Base-by-base conservation (phyloP, 1,284 basidiomycete species). In the Ceratobasidium theobromae region DNA sequence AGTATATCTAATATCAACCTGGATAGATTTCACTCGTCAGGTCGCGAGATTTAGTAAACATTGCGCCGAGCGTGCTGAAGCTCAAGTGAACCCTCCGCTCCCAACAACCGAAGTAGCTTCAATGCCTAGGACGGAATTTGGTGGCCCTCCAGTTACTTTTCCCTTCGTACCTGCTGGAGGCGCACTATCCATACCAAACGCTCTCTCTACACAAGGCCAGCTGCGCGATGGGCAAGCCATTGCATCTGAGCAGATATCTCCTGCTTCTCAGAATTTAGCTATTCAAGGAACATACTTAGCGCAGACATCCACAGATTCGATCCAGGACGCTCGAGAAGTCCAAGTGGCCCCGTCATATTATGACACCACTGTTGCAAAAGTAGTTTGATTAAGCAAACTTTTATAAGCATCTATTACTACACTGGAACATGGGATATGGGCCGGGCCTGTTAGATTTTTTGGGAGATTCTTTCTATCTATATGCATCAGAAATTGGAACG, bases 71-170 rank as follows among this genome's bases (percentile, higher is more conserved):
- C 53, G 40, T 11, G 33, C 35, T 6, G 53, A 4, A 16, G 21
- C 38, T 28, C 53, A 25, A 43, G 5, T 30, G 32, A 38, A 30
- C 16, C 68, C 68, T 4, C 81, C 81, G 4, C 80, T 81, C 16
- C 40, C 40, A 6, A 43, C 40, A 0, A 81, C 81, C 80, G 79
- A 81, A 1, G 79, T 75, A 3, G 79, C 77, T n/a, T 77, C 76
- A 21, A 77, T 76, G 38, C 71, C 73, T 23, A 70, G 68, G 1
- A 52, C 49, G 14, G 30, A 40, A n/a, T n/a, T n/a, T n/a, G n/a
- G n/a, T n/a, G n/a, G n/a, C n/a, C n/a, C n/a, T n/a, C n/a, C n/a
- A n/a, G n/a, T n/a, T n/a, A n/a, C n/a, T n/a, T n/a, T n/a, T n/a
- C n/a, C n/a, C n/a, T n/a, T n/a, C n/a, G n/a, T n/a, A n/a, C n/a